These are phyloP conservation scores for Pichia pseudocactophila DNA, from an alignment of 805 yeast genomes.

Conservation along the genomic window DNA sequence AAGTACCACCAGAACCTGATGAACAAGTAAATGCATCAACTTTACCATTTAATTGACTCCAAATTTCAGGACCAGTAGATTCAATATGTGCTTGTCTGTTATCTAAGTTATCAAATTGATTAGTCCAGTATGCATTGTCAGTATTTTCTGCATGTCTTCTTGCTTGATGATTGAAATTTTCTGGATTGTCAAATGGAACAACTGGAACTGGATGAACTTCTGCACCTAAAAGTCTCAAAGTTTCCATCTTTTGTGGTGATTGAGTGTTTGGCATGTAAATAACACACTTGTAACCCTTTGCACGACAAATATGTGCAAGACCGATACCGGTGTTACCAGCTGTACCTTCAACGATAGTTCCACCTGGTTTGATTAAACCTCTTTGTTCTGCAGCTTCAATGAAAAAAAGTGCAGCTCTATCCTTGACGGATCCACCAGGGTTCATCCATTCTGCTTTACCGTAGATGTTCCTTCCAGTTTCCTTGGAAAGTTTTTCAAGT, in stretches of 20 bases:
- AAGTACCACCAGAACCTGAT: slow-evolving; percentile 91
- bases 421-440: slow-evolving; percentile 92
- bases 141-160: slow-evolving; percentile 69
- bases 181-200: slow-evolving; percentile 71
- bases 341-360: slow-evolving; percentile 89
- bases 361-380: slow-evolving; percentile 63
- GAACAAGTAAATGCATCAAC: slow-evolving; percentile 85
- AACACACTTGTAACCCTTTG: slow-evolving; percentile 77
- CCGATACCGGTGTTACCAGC: slow-evolving; percentile 96
- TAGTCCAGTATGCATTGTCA: slow-evolving; percentile 88
- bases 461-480: slow-evolving; percentile 63
- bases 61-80: slow-evolving; percentile 89
- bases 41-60: slow-evolving; percentile 76
- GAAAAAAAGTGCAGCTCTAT: slow-evolving; percentile 77
- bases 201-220: slow-evolving; percentile 89
- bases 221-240: slow-evolving; percentile 70
- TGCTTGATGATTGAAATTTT: slow-evolving; percentile 84
- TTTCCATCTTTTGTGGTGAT: slow-evolving; percentile 69
- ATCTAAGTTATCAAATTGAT: slow-evolving; percentile 82
- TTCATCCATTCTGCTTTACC: slow-evolving; percentile 91
- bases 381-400: slow-evolving; percentile 68
- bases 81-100: slow-evolving; percentile 85
- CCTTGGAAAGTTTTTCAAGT: slow-evolving; percentile 45
- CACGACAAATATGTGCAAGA: slow-evolving; percentile 70
- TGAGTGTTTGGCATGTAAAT: slow-evolving; percentile 92